A percentile compares a stretch with the other conserved stretches of the same genome.
Conservation (phyloP, 2,329 filamentous ascomycete species). For the Monascus ruber region DNA sequence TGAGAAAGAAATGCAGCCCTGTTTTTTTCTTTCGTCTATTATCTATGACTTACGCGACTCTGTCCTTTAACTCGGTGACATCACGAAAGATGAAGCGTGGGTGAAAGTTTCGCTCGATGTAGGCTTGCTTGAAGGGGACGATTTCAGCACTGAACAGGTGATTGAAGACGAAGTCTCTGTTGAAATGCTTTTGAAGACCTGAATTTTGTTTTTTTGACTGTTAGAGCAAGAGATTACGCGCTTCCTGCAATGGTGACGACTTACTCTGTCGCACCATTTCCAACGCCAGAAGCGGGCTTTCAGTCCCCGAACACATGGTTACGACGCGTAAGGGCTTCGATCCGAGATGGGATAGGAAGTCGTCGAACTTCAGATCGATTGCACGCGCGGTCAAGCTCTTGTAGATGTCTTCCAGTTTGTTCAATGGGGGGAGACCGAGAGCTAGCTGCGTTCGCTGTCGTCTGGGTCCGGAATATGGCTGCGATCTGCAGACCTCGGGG, state of each 20-base stretch:
- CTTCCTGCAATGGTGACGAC: constrained; percentile 2
- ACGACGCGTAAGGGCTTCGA: constrained; percentile 44
- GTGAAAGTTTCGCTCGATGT: constrained; percentile 50
- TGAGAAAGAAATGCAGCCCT: no score
- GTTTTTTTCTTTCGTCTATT: no score
- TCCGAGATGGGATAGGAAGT: constrained; percentile 29
- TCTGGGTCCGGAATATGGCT: constrained; percentile 5
- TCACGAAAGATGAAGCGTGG: constrained; percentile 47
- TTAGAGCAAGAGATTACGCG: no score
- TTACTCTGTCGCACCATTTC: constrained; percentile 43
- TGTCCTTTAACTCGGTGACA: constrained; percentile 43
- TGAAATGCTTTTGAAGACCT: constrained; percentile 22
- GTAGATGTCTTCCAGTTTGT: constrained; percentile 18
- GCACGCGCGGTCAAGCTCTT: constrained; percentile 15
- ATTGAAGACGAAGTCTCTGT: constrained; percentile 32
- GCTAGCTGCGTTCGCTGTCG: constrained; percentile 7
- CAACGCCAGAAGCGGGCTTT: constrained; percentile 58
- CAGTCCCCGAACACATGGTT: constrained; percentile 70
- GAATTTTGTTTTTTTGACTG: background rate
- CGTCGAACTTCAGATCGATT: constrained; percentile 25
- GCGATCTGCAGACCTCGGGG: constrained; percentile 12
- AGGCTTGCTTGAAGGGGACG: constrained; percentile 52
- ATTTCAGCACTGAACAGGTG: constrained; percentile 56
- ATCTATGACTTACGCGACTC: constrained; percentile 34
- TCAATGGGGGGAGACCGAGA: constrained; percentile 13